A percentile compares a stretch with the other conserved stretches of the same genome.
Evolutionary conservation across 2,329 filamentous ascomycete genomes (phyloP).

Genomic region (Aspergillus chevalieri): DNA sequence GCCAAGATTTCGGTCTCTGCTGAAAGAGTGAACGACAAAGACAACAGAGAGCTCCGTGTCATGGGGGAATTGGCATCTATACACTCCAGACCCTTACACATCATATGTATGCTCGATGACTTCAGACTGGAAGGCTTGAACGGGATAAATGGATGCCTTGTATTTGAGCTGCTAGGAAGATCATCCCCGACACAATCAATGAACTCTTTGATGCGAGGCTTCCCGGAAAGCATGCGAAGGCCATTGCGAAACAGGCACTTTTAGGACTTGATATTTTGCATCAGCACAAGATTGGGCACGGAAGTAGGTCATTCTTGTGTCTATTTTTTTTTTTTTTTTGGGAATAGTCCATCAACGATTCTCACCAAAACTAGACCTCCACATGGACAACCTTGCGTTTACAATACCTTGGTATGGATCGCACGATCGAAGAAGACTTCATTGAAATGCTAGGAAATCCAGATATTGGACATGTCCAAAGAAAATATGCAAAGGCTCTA

Average conservation of each 20-base stretch:
- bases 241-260: constrained; percentile 36
- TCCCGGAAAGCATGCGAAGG: constrained; percentile 37
- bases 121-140: constrained; percentile 41
- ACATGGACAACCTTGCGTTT: constrained; percentile 24
- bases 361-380: constrained; percentile 18
- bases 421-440: constrained; percentile 13
- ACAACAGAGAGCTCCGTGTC: constrained; percentile 7
- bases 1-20: constrained; percentile 18
- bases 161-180: constrained; percentile 39
- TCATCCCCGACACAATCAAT: constrained; percentile 22
- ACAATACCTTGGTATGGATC: constrained; percentile 9
- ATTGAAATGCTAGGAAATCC: constrained; percentile 19
- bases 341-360: neutral
- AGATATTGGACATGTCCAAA: constrained; percentile 18
- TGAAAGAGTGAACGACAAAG: constrained; percentile 5
- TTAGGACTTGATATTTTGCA: constrained; percentile 36
- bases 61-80: constrained; percentile 10
- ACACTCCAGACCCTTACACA: constrained; percentile 16
- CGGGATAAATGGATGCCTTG: constrained; percentile 41
- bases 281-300: constrained; percentile 34
- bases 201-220: constrained; percentile 25
- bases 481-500: constrained; percentile 15
- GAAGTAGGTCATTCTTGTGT: constrained; percentile 19
- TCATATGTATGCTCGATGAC: constrained; percentile 31
- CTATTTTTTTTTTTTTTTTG: neutral